Evolutionary conservation across 305 asterid species (phyloP), one percentile per base, ranked within the genome.

Genomic region (Nicotiana rustica): DNA sequence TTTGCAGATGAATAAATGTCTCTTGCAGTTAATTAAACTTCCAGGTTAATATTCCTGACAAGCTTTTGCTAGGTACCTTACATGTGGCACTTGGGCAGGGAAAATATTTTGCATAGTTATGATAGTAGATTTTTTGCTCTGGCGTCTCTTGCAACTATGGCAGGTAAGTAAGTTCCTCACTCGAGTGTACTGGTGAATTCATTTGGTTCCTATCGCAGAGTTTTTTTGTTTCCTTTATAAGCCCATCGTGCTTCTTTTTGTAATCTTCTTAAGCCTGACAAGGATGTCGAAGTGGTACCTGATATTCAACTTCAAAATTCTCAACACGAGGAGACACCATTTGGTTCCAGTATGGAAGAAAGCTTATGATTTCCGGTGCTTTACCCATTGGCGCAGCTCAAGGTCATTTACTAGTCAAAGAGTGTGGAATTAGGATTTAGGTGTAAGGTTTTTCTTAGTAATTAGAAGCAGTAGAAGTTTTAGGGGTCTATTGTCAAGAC

Each of bases 41-140:
- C 17, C 49, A 56, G 56, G 67, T 31, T 56, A 31, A 36, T 67
- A 31, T 67, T 77, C 41, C 60, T 83, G 60, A 47, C 56, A 4
- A 55, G 6, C 78, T 4, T 10, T 67, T 77, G 83, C 7, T 79
- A 97, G 99, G 94, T 97, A 95, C 87, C 93, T 95, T 10, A 85
- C 91, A 41, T 95, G 99, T 70, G 99, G 98, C 86, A 89, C 92
- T 79, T 97, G 98, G 99, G 98, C 99, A 18, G 99, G 97, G 82
- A 95, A 94, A 89, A 92, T 95, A 78, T 95, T 95, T 81, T 92
- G 92, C 92, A 70, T 95, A 84, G 98, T 94, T 82, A 93, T 95
- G 97, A 90, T 94, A 81, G 82, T 95, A 49, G 93, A 94, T 87
- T 93, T 76, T 89, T 78, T 93, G 77, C 86, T 94, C n/a, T 93